These are phyloP conservation scores for Peterozyma xylosa DNA, from an alignment of 805 yeast species.

Conservation along the genomic window DNA sequence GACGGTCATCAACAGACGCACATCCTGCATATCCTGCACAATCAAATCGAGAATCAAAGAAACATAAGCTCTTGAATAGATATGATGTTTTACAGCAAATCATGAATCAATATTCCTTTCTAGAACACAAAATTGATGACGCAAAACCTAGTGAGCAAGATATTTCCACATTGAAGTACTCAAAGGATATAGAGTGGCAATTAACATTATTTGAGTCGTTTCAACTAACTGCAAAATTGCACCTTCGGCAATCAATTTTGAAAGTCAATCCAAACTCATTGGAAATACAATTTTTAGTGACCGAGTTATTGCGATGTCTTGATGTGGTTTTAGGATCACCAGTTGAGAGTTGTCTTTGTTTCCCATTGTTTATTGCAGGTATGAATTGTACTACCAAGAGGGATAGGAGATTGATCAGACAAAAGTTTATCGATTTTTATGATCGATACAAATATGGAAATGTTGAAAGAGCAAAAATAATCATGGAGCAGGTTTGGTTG, in stretches of 20 bases:
- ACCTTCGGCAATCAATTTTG: conserved; percentile 58
- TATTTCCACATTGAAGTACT: conserved; percentile 23
- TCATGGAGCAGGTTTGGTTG: conserved; percentile 43
- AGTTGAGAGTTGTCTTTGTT: conserved; percentile 65
- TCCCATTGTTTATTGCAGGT: conserved; percentile 76
- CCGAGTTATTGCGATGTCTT: conserved; percentile 46
- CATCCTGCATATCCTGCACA: too few species aligned
- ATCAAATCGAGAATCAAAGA: too few species aligned
- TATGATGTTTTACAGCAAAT: conserved; percentile 26
- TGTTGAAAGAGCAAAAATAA: conserved; percentile 32
- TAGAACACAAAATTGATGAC: conserved; percentile 42
- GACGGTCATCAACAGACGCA: too few species aligned
- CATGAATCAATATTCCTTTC: conserved; percentile 24
- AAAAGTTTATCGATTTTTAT: conserved; percentile 47
- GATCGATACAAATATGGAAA: conserved; percentile 65
- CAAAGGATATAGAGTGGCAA: conserved; percentile 55
- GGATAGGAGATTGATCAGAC: conserved; percentile 45
- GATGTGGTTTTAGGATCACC: conserved; percentile 58
- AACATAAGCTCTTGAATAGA: conserved; percentile 10
- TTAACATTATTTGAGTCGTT: conserved; percentile 65
- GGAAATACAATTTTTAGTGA: conserved; percentile 53
- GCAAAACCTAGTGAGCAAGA: conserved; percentile 47
- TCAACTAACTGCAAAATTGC: conserved; percentile 61
- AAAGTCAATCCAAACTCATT: conserved; percentile 52
- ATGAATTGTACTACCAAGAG: conserved; percentile 48